Base-by-base conservation (phyloP, 2,329 filamentous ascomycete genomes). In the Mollisia scopiformis region DNA sequence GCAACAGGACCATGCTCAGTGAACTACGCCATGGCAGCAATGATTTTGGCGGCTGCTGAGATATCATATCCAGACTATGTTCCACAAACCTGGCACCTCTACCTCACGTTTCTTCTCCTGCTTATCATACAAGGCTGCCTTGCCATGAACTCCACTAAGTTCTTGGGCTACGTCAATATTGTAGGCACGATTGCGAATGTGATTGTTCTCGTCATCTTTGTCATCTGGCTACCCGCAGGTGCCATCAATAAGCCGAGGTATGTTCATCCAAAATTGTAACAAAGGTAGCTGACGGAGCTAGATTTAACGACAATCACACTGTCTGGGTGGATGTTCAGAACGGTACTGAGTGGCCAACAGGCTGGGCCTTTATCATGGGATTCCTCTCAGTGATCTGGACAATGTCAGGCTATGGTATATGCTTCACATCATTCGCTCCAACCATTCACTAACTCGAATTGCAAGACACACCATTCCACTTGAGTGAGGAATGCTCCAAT, bases 401-500 rank as follows among this genome's bases (percentile, higher is more conserved):
- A 41, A 85, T n/a, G n/a, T n/a, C n/a, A n/a, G n/a, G n/a, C n/a
- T n/a, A n/a, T n/a, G n/a, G n/a, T n/a, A n/a, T n/a, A n/a, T n/a
- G n/a, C n/a, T n/a, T n/a, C n/a, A n/a, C n/a, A n/a, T n/a, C n/a
- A n/a, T n/a, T n/a, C n/a, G n/a, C n/a, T n/a, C n/a, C n/a, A n/a
- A n/a, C n/a, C n/a, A n/a, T n/a, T n/a, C n/a, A n/a, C n/a, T n/a
- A n/a, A n/a, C n/a, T n/a, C n/a, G n/a, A n/a, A n/a, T n/a, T n/a
- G n/a, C 88, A 88, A 69, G 86, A 86, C 84, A 78, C 80, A 0
- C 84, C 86, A 0, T 88, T 88, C 70, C 86, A 89, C 72, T 72
- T 88, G 14, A 82, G 83, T 8, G 86, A 89, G 68, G 86, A 89
- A 72, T 89, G 86, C 72, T 85, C 83, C 51, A 89, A 89, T 63